Base-by-base conservation (phyloP, 1,139 yeast species). In the Lodderomyces parapsilosis region DNA sequence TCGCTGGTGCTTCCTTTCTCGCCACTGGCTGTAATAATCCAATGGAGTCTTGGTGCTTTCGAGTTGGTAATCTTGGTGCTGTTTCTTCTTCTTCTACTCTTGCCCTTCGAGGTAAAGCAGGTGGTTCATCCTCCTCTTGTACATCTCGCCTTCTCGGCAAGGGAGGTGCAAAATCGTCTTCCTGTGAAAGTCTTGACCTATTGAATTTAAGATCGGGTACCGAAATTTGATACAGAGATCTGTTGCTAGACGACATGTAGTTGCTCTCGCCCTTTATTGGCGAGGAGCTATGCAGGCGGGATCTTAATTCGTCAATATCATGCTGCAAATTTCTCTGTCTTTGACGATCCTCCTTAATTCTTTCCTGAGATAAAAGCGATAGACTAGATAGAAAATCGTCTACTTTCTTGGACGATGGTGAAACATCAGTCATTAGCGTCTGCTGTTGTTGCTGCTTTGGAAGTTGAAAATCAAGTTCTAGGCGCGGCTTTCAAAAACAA, bases 301-400 rank as follows among this genome's bases (percentile, higher is more conserved):
- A 57, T 36, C 59, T 52, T 23, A 66, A 49, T 22, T 63, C 68
- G 44, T 66, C 64, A 15, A 66, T 58, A 44, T 63, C 60, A 23
- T 67, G 48, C 43, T 61, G 66, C 20, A 67, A 55, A 5, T 54
- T 54, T 19, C 71, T 55, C 47, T 65, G 71, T 24, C 71, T 53
- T 43, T 60, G 61, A 30, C 61, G 64, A 47, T 65, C 71, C 43
- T 68, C 69, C 28, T 53, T 49, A 18, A 65, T 44, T 38, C 65
- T 53, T 17, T 59, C 64, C 46, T 63, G 71, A 0, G 72, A 66
- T 8, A 66, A 46, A 44, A 61, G 57, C 2, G 73, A 68, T 31
- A 68, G 49, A 30, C 59, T 56, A n/a, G 66, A 54, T 33, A 68
- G 53, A 48, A 68, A 68, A 43, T 63, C 68, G 44, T 67, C 65